Base-by-base conservation (phyloP, 2,329 filamentous ascomycete species). In the Botrytis cinerea region DNA sequence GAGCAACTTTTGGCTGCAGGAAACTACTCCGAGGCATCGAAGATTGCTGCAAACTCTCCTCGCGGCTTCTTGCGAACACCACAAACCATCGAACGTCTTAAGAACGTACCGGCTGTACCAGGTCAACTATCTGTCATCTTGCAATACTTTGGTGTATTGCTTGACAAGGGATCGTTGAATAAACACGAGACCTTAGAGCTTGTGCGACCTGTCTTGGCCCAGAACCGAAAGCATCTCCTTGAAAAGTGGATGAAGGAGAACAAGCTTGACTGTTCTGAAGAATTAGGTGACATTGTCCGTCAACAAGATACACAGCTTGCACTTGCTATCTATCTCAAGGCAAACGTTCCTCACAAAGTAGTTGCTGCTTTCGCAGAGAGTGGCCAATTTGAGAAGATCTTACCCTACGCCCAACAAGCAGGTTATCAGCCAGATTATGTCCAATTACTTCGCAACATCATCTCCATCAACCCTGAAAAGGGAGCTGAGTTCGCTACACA, bases 171-270 rank as follows among this genome's bases (percentile, higher is more conserved):
- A 74, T 89, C 89, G 43, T 86, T 99, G 63, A 99, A 99, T 85
- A 91, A 92, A 81, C 93, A 97, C 77, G 96, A 99, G 84, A 97
- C 95, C 64, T 86, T 99, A 57, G 96, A 99, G 85, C 87, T 99
- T 75, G 95, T 96, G 16, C 91, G 94, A 77, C 96, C 96, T 32
- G 96, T 99, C 32, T 88, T 99, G 73, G 90, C 92, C 73, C 96
- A 99, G 83, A 96, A 95, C 82, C 91, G 96, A 77, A 98, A 98
- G 85, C 94, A 98, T 81, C 86, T 99, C 40, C 88, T 99, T 43
- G 96, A 98, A 84, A 99, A 99, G 84, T 99, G 97, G 97, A 89
- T 98, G 83, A 92, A 92, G 81, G 96, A 98, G 84, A 92, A 94
- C 83, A 99, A 99, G 86, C 88, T 99, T 61, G 93, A 97, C 82